A percentile compares a stretch with the other conserved stretches of the same genome.
Evolutionary conservation across 176 grass and related monocot species (phyloP).

Genomic region (Paspalum vaginatum): DNA sequence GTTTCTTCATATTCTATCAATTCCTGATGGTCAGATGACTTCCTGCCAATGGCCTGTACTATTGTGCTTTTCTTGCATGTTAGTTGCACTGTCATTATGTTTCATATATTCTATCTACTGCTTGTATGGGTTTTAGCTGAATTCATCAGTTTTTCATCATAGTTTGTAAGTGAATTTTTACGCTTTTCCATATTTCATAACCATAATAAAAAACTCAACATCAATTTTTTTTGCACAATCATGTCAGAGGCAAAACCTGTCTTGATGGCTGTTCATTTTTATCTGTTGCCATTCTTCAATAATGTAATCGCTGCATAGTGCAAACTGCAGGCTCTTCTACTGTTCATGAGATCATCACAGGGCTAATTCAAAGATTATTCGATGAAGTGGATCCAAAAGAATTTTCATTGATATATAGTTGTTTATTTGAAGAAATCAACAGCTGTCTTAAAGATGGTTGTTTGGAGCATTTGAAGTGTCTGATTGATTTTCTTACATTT

Average conservation of each 20-base stretch:
- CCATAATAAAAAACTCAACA: conserved; percentile 17
- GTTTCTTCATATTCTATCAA: not conserved
- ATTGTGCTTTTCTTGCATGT: conserved; percentile 11
- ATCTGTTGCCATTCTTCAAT: conserved; percentile 4
- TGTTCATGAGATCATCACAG: conserved; percentile 63
- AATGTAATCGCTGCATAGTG: conserved; percentile 15
- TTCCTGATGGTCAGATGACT: conserved; percentile 60
- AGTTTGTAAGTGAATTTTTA: conserved; percentile 1
- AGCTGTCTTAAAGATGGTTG: conserved; percentile 52
- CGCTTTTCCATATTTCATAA: conserved; percentile 4
- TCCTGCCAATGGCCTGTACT: conserved; percentile 19
- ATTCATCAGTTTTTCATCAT: not conserved
- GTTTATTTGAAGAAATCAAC: conserved; percentile 71
- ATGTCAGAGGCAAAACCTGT: not conserved
- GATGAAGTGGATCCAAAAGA: conserved; percentile 74
- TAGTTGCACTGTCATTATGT: conserved; percentile 23
- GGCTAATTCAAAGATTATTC: conserved; percentile 72
- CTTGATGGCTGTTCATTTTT: not conserved
- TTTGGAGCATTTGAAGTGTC: conserved; percentile 67
- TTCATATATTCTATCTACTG: not conserved
- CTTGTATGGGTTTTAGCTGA: conserved; percentile 17
- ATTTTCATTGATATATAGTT: conserved; percentile 60
- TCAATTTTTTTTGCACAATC: not conserved
- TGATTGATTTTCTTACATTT: conserved; percentile 74
- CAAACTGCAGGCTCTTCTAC: conserved; percentile 58